Evolutionary conservation across 148 eudicot species (phyloP).

Genomic region (Gaultheria prostrata): DNA sequence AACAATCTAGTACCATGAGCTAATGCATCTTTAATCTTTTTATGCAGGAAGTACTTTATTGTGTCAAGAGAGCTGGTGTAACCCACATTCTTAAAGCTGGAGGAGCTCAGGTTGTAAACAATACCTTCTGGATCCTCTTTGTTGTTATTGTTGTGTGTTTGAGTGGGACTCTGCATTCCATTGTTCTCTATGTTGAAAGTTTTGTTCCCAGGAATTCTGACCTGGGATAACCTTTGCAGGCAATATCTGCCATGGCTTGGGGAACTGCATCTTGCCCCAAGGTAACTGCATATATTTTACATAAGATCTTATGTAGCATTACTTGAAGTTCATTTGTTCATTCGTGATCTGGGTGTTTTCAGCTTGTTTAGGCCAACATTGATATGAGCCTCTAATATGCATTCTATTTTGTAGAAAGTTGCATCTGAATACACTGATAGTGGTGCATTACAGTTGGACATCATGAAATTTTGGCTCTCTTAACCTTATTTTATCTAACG

Average conservation of each 20-base stretch:
- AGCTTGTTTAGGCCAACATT: background rate
- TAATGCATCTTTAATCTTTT: constrained; percentile 8
- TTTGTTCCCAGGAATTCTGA: constrained; percentile 3
- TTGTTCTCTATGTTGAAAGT: constrained; percentile 1
- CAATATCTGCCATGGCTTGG: constrained; percentile 99
- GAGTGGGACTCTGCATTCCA: background rate
- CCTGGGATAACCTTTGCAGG: constrained; percentile 45
- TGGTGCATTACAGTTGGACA: background rate
- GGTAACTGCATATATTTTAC: constrained; percentile 39
- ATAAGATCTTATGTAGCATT: background rate
- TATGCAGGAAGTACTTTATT: constrained; percentile 86
- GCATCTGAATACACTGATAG: background rate
- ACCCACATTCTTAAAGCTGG: constrained; percentile 99
- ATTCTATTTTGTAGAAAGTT: background rate
- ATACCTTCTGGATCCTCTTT: background rate
- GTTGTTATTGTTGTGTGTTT: background rate
- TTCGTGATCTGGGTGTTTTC: constrained; percentile 6
- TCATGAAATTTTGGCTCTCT: background rate
- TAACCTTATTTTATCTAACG: background rate
- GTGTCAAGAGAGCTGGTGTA: constrained; percentile 97
- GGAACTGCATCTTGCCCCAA: constrained; percentile 98
- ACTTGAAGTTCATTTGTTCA: background rate
- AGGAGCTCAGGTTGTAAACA: constrained; percentile 82
- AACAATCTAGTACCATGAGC: background rate
- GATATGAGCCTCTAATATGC: background rate